These are phyloP conservation scores for Funneliformis geosporum DNA, from an alignment of 192 early-diverging fungal genomes.

Conservation along the genomic window DNA sequence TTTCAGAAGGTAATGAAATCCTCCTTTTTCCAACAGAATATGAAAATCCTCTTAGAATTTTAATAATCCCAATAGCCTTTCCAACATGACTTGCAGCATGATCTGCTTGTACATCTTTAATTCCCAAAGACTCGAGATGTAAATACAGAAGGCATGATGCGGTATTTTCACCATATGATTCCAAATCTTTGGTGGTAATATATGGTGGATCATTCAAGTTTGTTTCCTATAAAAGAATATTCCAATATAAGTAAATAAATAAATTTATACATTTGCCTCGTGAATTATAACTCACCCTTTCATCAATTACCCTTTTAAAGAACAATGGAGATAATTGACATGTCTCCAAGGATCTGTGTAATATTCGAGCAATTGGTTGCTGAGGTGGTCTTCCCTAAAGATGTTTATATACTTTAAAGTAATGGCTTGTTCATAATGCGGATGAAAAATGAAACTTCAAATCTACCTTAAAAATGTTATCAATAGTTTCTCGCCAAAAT, in stretches of 20 bases:
- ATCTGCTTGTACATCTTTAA: slow-evolving; percentile 80
- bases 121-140: slow-evolving; percentile 82
- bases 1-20: slow-evolving; percentile 73
- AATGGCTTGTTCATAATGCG: slow-evolving; percentile 9
- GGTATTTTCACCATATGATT: slow-evolving; percentile 88
- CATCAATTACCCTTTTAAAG: slow-evolving; percentile 79
- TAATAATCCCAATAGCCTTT: slow-evolving; percentile 82
- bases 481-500: slow-evolving; percentile 88
- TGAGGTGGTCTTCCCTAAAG: slow-evolving; percentile 62
- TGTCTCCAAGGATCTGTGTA: slow-evolving; percentile 51
- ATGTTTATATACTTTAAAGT: background rate
- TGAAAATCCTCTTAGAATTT: slow-evolving; percentile 73
- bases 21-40: slow-evolving; percentile 66
- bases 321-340: slow-evolving; percentile 68
- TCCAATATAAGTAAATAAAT: background rate
- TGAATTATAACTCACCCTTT: slow-evolving; percentile 46
- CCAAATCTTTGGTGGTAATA: slow-evolving; percentile 72
- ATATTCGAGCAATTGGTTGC: slow-evolving; percentile 74
- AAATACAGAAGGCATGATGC: slow-evolving; percentile 86
- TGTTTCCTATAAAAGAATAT: slow-evolving; percentile 46
- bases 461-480: slow-evolving; percentile 61
- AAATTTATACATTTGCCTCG: background rate
- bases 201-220: slow-evolving; percentile 67
- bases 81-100: slow-evolving; percentile 91
- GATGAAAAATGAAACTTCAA: slow-evolving; percentile 11